These are phyloP conservation scores for Hermanozyma aechmeae DNA, from an alignment of 805 yeast genomes.

Conservation along the genomic window DNA sequence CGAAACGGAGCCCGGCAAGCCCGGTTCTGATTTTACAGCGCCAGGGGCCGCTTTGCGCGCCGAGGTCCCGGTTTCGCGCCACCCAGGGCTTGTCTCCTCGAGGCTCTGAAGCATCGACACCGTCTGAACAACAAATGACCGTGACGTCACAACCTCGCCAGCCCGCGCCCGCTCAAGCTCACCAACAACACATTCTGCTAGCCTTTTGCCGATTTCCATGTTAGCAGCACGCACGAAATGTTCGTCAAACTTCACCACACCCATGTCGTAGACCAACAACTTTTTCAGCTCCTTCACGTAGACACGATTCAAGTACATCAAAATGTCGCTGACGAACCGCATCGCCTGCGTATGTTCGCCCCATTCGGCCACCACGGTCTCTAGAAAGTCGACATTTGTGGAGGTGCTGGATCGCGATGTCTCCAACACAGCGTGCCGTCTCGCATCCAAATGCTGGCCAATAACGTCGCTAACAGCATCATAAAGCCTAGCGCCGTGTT, in stretches of 20 bases:
- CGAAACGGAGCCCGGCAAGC: too few relatives aligned
- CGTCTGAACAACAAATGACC: constrained; percentile 48
- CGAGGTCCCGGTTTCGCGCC: too few relatives aligned
- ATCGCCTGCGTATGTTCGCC: constrained; percentile 61
- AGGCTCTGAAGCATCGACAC: constrained; percentile 67
- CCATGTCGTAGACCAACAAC: constrained; percentile 63
- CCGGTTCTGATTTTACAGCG: too few relatives aligned
- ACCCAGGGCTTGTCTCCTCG: constrained; percentile 24
- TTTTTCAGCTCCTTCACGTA: constrained; percentile 63
- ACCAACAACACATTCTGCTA: constrained; percentile 41
- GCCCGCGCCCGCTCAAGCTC: constrained; percentile 49
- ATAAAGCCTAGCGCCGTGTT: constrained; percentile 57
- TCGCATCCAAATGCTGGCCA: constrained; percentile 31
- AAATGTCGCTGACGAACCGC: constrained; percentile 73
- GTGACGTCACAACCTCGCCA: constrained; percentile 43
- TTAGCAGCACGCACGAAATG: constrained; percentile 42
- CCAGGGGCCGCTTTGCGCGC: too few relatives aligned
- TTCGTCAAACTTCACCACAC: constrained; percentile 58
- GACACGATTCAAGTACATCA: constrained; percentile 81
- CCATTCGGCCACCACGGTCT: constrained; percentile 44
- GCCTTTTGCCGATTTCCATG: constrained; percentile 40
- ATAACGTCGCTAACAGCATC: constrained; percentile 47
- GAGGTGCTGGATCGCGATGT: constrained; percentile 5
- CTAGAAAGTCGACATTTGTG: constrained; percentile 24
- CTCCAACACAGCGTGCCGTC: constrained; percentile 11